Conservation (phyloP, 106 monocot species). For the Dendrobium chrysotoxum region DNA sequence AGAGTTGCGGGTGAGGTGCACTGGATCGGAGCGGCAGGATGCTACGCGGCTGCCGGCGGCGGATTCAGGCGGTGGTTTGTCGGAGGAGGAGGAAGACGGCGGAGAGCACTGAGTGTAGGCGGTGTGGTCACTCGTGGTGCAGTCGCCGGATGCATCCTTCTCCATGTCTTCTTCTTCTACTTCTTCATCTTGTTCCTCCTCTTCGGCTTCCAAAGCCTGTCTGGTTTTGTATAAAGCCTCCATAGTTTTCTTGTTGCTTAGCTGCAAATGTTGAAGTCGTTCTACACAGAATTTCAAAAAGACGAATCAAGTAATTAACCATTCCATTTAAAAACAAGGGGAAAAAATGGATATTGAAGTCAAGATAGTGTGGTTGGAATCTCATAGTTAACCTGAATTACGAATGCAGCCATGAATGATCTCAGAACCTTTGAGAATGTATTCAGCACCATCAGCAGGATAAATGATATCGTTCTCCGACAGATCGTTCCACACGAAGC, state of each 20-base stretch:
- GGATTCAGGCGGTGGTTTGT: constrained; percentile 17
- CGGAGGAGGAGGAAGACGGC: constrained; percentile 58
- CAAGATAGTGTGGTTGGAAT: too few relatives aligned
- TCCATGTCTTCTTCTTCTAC: too few relatives aligned
- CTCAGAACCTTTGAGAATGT: constrained; percentile 94
- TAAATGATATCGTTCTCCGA: constrained; percentile 72
- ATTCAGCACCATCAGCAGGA: constrained; percentile 75
- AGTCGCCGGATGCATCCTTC: background rate
- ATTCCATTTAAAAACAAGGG: background rate
- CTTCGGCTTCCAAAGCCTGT: background rate
- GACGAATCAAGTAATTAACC: background rate
- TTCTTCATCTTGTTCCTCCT: constrained; percentile 15
- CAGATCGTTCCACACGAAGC: constrained; percentile 92
- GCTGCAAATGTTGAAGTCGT: constrained; percentile 28
- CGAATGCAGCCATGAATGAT: constrained; percentile 30
- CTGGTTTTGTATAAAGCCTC: too few relatives aligned
- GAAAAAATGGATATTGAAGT: background rate
- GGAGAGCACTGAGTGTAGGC: constrained; percentile 44
- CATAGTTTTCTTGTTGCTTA: background rate
- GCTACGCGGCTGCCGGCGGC: background rate
- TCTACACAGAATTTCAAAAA: constrained; percentile 15
- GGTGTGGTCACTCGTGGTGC: background rate
- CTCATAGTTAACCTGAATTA: too few relatives aligned
- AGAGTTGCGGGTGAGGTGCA: constrained; percentile 27
- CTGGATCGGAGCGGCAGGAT: constrained; percentile 13